Conservation (phyloP, 75 land plant genomes). For the Azolla pinnata region DNA sequence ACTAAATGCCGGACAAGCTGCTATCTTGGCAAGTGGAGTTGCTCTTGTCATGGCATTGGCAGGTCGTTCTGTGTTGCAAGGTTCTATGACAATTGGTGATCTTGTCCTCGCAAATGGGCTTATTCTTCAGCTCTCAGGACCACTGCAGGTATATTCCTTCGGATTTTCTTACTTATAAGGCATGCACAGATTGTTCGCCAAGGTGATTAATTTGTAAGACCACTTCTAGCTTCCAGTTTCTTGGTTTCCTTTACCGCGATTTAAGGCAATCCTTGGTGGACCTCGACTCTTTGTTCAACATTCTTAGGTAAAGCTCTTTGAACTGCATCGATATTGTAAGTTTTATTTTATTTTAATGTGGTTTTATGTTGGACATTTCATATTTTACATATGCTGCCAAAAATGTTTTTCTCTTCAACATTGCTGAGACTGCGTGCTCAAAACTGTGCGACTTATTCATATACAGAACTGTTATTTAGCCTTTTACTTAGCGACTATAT, state of each 20-base stretch:
- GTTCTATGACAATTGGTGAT: constrained; percentile 26
- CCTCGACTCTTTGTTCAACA: constrained; percentile 27
- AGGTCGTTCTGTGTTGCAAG: constrained; percentile 21
- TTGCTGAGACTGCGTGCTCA: background rate
- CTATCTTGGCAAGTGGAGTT: constrained; percentile 26
- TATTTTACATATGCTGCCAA: background rate
- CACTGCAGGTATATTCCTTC: constrained; percentile 34
- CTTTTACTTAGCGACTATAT: no score
- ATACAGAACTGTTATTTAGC: no score
- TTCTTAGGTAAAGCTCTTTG: constrained; percentile 19
- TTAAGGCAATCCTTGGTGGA: constrained; percentile 39
- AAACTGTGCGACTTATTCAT: no score
- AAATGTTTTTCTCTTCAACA: background rate
- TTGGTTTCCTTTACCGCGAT: constrained; percentile 36
- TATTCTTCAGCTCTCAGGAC: constrained; percentile 37
- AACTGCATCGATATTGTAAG: constrained; percentile 21
- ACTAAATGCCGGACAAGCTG: constrained; percentile 37
- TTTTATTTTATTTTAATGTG: constrained; percentile 5
- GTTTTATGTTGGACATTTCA: background rate
- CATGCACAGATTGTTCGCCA: no score
- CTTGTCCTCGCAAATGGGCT: constrained; percentile 40
- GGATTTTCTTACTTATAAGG: no score
- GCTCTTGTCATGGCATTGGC: constrained; percentile 33
- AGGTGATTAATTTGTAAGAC: constrained; percentile 4
- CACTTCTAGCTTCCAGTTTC: constrained; percentile 14